A percentile compares a stretch with the other conserved stretches of the same genome.
Conservation (phyloP, 2,329 filamentous ascomycete species). For the Claviceps sp. region DNA sequence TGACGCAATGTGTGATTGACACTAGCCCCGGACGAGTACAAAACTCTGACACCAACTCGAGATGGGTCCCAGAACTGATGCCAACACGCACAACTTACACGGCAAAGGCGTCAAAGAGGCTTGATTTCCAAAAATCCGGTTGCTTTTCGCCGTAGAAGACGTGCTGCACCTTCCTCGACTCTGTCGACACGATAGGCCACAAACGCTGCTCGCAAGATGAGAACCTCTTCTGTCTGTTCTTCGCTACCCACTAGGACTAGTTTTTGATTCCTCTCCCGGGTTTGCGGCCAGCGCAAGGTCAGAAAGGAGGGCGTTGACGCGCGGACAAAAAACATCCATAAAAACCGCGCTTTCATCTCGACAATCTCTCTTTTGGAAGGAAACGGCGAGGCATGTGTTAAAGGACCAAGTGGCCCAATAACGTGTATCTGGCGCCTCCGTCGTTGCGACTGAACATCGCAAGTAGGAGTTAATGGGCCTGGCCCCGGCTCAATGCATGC, state of each 20-base stretch:
- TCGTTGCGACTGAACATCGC: conserved; percentile 26
- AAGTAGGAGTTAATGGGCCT: conserved; percentile 42
- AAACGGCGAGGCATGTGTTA: conserved; percentile 30
- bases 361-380: conserved; percentile 23
- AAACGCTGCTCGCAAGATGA: neutral
- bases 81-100: conserved; percentile 1
- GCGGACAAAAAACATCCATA: conserved; percentile 91
- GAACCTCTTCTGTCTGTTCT: conserved; percentile 60
- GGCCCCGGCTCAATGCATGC: conserved; percentile 33
- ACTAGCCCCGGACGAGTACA: conserved; percentile 59
- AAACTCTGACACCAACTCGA: conserved; percentile 88
- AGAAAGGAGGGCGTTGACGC: conserved; percentile 50
- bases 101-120: neutral
- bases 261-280: conserved; percentile 81
- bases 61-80: conserved; percentile 60
- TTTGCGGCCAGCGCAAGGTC: conserved; percentile 17
- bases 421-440: conserved; percentile 34
- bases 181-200: neutral
- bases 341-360: conserved; percentile 68
- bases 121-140: neutral
- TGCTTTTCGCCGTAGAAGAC: neutral
- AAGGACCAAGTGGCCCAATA: conserved; percentile 14
- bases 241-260: conserved; percentile 80
- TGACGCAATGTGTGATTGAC: conserved; percentile 3
- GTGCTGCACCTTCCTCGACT: conserved; percentile 5